Evolutionary conservation across 2,329 filamentous ascomycete genomes (phyloP).

Genomic region (Domatiomyces globalis): DNA sequence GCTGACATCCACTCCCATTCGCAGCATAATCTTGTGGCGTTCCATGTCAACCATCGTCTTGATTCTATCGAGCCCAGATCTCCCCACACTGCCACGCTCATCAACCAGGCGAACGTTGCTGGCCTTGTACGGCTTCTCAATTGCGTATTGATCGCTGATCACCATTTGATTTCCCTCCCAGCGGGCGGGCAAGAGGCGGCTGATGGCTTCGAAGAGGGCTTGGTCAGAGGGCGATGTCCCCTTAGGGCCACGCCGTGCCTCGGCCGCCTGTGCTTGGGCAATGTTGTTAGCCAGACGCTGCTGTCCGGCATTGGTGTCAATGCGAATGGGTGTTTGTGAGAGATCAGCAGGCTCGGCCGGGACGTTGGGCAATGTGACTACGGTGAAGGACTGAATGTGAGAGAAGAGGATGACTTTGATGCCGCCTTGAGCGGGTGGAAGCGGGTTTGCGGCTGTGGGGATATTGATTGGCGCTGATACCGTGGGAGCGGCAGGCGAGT

Average conservation of each 20-base stretch:
- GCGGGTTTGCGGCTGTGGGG: constrained; percentile 21
- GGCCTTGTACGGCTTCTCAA: constrained; percentile 43
- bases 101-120: constrained; percentile 38
- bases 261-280: constrained; percentile 41
- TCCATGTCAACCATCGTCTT: constrained; percentile 39
- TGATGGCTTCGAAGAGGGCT: constrained; percentile 48
- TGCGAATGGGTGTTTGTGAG: constrained; percentile 27
- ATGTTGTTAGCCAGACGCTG: constrained; percentile 43
- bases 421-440: constrained; percentile 33
- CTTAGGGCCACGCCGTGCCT: constrained; percentile 42
- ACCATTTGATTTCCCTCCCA: constrained; percentile 48
- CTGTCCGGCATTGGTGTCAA: constrained; percentile 42
- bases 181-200: constrained; percentile 44
- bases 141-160: constrained; percentile 46
- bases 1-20: neutral
- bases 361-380: constrained; percentile 32
- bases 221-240: constrained; percentile 48
- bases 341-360: constrained; percentile 24
- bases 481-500: constrained; percentile 37
- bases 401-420: constrained; percentile 49
- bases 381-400: constrained; percentile 43
- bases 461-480: constrained; percentile 28
- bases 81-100: constrained; percentile 22
- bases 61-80: constrained; percentile 22
- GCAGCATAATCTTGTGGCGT: constrained; percentile 32